Percentiles rank a stretch among this genome's conserved stretches.
These are phyloP conservation scores for Cokeromyces recurvatus DNA, from an alignment of 371 early-diverging fungal genomes.

Conservation along the genomic window DNA sequence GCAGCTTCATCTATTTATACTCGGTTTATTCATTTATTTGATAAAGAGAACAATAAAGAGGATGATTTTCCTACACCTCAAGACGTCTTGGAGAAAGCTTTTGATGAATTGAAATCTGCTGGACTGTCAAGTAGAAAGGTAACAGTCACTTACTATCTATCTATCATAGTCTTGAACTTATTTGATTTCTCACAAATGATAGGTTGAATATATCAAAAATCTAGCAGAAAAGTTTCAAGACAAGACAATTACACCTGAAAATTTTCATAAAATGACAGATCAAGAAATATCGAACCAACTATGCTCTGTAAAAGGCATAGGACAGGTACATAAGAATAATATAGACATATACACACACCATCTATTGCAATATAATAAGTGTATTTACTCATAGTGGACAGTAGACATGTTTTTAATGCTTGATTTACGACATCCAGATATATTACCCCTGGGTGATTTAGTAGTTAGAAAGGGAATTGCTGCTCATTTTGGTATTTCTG, in stretches of 20 bases:
- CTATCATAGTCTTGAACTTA: no score
- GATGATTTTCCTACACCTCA: slow-evolving; percentile 48
- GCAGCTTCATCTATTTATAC: slow-evolving; percentile 41
- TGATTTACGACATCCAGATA: slow-evolving; percentile 49
- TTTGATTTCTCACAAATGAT: no score
- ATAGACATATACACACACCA: neutral
- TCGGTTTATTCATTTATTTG: slow-evolving; percentile 38
- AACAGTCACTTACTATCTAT: neutral
- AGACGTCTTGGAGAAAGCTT: slow-evolving; percentile 21
- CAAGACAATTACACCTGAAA: slow-evolving; percentile 29
- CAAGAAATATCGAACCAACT: slow-evolving; percentile 38
- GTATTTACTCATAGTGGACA: slow-evolving; percentile 38
- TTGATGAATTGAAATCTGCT: slow-evolving; percentile 28
- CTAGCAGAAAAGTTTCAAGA: slow-evolving; percentile 45
- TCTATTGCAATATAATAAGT: neutral
- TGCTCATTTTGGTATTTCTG: slow-evolving; percentile 22
- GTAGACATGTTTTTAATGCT: slow-evolving; percentile 57
- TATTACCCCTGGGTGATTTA: slow-evolving; percentile 55
- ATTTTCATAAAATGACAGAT: slow-evolving; percentile 36
- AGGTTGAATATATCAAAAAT: slow-evolving; percentile 43
- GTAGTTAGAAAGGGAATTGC: slow-evolving; percentile 50
- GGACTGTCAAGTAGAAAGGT: slow-evolving; percentile 49
- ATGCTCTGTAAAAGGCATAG: slow-evolving; percentile 49
- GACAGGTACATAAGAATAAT: slow-evolving; percentile 31
- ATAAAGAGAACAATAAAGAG: slow-evolving; percentile 9